Evolutionary conservation across 2,329 filamentous ascomycete genomes (phyloP).

Genomic region (Xylaria sp.): DNA sequence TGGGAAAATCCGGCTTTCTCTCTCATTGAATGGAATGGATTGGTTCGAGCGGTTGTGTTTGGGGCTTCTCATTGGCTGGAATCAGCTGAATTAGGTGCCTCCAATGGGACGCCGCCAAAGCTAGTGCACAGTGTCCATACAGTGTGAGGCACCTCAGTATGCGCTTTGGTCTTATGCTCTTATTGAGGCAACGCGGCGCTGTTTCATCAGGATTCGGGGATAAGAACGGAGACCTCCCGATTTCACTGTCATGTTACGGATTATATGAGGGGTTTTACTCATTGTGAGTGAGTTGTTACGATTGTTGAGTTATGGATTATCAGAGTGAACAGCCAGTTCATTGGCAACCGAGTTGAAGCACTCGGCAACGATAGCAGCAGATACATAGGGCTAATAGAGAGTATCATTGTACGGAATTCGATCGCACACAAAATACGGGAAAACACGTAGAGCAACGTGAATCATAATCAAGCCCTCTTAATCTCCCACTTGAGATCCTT

Average conservation of each 20-base stretch:
- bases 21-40: too few relatives aligned
- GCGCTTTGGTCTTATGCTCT: not conserved
- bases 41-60: constrained; percentile 1
- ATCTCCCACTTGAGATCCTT: constrained; percentile 87
- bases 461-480: constrained; percentile 52
- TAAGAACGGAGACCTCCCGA: not conserved
- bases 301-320: not conserved
- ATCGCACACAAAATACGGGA: not conserved
- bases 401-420: not conserved
- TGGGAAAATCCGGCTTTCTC: constrained; percentile 9
- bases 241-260: not conserved
- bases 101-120: not conserved
- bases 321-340: not conserved
- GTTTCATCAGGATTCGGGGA: not conserved
- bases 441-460: not conserved
- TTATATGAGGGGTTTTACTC: not conserved
- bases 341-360: not conserved
- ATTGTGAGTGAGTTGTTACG: not conserved
- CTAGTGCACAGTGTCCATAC: not conserved
- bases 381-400: not conserved
- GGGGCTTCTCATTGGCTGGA: constrained; percentile 8
- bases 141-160: not conserved
- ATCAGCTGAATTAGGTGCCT: not conserved
- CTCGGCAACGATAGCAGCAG: not conserved
- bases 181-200: not conserved